Conservation (phyloP, 2,329 filamentous ascomycete genomes). For the Tolypocladium inflatum region DNA sequence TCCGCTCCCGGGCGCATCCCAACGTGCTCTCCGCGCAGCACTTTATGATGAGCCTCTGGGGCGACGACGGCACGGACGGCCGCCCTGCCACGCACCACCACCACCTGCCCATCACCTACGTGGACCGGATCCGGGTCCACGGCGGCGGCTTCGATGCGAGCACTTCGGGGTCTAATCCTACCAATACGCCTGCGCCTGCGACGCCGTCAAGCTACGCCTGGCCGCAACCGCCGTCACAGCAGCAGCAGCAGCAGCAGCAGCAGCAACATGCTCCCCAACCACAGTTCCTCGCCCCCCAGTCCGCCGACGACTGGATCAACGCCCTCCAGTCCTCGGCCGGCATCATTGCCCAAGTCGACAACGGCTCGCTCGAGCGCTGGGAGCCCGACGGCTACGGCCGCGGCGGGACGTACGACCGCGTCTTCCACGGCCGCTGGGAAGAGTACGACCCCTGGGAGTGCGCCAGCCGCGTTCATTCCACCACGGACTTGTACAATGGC, state of each 20-base stretch:
- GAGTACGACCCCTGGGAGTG: conserved; percentile 47
- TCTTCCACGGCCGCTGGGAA: conserved; percentile 47
- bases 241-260: neutral
- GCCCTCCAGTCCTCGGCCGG: conserved; percentile 34
- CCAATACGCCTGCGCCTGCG: neutral
- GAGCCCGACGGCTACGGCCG: conserved; percentile 58
- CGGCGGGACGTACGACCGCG: conserved; percentile 42
- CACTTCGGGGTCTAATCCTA: neutral
- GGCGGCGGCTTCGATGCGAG: conserved; percentile 25
- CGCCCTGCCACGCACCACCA: conserved; percentile 49
- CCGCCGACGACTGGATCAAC: conserved; percentile 27
- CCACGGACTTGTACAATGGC: conserved; percentile 48
- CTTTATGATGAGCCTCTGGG: conserved; percentile 61
- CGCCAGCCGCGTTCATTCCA: conserved; percentile 40
- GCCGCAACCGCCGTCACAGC: neutral
- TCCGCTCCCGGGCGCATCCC: conserved; percentile 57
- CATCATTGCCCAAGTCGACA: conserved; percentile 59
- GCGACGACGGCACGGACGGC: conserved; percentile 39
- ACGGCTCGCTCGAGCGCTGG: conserved; percentile 64
- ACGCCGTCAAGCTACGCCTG: neutral
- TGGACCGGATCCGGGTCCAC: conserved; percentile 59
- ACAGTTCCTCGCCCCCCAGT: conserved; percentile 12
- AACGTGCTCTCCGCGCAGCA: conserved; percentile 53
- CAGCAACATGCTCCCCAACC: neutral
- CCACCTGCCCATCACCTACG: conserved; percentile 58